Conservation (phyloP, 2,329 filamentous ascomycete species). For the Aspergillus proliferans region DNA sequence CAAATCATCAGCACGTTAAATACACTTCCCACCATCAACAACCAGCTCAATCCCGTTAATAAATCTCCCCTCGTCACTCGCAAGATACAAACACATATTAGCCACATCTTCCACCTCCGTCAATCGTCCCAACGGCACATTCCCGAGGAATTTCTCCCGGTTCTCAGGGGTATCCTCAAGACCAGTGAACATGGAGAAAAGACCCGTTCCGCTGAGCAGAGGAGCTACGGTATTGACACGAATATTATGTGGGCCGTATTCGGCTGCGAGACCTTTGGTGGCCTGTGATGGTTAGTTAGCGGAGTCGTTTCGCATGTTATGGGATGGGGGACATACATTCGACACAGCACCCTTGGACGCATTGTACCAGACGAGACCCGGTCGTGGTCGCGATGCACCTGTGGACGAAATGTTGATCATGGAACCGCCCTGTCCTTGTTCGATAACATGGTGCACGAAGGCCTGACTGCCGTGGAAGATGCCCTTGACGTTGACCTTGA, state of each 20-base stretch:
- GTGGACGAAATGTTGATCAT: conserved; percentile 43
- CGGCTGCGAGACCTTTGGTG: conserved; percentile 62
- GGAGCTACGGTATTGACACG: conserved; percentile 46
- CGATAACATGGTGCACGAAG: conserved; percentile 30
- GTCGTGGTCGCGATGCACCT: conserved; percentile 36
- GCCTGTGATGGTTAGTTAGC: conserved; percentile 35
- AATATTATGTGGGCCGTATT: conserved; percentile 58
- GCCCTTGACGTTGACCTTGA: conserved; percentile 41
- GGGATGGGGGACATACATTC: conserved; percentile 25
- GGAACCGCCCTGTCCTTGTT: conserved; percentile 35
- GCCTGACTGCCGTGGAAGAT: conserved; percentile 32
- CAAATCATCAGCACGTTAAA: conserved; percentile 13
- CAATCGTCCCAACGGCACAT: conserved; percentile 38
- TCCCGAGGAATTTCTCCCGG: conserved; percentile 37
- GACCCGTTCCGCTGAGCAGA: conserved; percentile 59
- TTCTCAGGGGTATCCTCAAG: conserved; percentile 42
- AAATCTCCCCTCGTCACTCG: conserved; percentile 65
- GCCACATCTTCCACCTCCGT: conserved; percentile 57
- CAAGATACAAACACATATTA: conserved; percentile 64
- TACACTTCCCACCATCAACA: conserved; percentile 51
- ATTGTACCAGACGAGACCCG: conserved; percentile 43
- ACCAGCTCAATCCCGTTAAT: conserved; percentile 67
- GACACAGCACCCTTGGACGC: conserved; percentile 40
- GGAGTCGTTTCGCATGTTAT: background rate
- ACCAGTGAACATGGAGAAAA: conserved; percentile 46